Evolutionary conservation across 306 rosid species (phyloP), one percentile per base, ranked within the genome.

Genomic region (Cicer judaicum): DNA sequence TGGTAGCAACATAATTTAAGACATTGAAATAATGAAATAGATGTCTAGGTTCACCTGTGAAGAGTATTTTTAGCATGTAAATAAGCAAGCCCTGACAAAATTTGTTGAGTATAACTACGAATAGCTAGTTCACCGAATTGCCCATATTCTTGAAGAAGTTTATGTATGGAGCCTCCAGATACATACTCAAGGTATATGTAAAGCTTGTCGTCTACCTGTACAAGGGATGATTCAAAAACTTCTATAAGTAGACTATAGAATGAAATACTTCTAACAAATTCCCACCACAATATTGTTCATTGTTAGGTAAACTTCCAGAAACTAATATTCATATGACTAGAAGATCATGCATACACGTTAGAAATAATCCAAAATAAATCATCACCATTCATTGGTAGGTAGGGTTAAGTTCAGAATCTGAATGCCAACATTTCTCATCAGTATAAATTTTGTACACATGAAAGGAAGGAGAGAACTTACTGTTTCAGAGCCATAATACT

Each of bases 121-220:
- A 94, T 89, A 66, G 92, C 99, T 72, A 72, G 79, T 78, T 92
- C 97, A 21, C 99, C 96, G 75, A 94, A 84, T 78, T 87, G 73
- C 46, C 96, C 99, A 81, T 92, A 94, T 10, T 94, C 99, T 84
- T 88, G 97, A 80, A 94, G 97, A 78, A 94, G 91, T 84, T 94
- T 94, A 87, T 88, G 85, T 75, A 94, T 92, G 67, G 99, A 94
- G 72, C 99, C 99, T 52, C 96, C 99, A 76, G 99, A 92, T 56
- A 94, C 99, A 85, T 90, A 94, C 81, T 94, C 99, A 82, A 94
- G 84, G 86, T 92, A 94, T 77, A 94, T 94, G 81, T 92, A 94
- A 73, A 92, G 87, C 80, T 83, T 90, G 87, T 94, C 99, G 52
- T 76, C 91, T 63, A 94, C 91, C 97, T 94, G 89, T 83, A 59